Evolutionary conservation across 108 stramenopile genomes (phyloP), one percentile per base, ranked within the genome.

Genomic region (Hondaea fermentalgiana): DNA sequence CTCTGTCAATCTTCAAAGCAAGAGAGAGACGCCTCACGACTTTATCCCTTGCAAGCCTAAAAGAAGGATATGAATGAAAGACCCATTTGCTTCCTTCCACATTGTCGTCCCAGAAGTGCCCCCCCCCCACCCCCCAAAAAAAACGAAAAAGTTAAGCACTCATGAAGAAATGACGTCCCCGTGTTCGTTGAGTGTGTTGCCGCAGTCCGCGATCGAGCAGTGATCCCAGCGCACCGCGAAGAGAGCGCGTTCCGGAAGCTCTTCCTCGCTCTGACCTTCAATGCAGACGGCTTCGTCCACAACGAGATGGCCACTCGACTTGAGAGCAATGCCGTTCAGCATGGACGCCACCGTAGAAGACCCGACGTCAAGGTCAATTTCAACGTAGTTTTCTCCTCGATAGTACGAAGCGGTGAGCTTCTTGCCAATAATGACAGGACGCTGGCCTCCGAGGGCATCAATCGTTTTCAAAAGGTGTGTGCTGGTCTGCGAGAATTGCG

Each of bases 271-370:
- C 76, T 83, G 76, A 6, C 19, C 76, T 35, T 83, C 76, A 23
- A 83, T 83, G 23, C 76, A 83, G 25, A 83, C 12, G 51, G 23
- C n/a, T 23, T 83, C 76, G 51, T 83, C 76, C 14, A 83, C 76
- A 12, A 83, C 76, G 19, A 83, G 23, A 3, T 47, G 45, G 17
- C 76, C 76, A 35, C 76, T 83, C 8, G 76, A 83, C 51, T 83
- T 83, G 25, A 83, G 51, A 6, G 51, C 45, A 35, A 83, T 35
- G 6, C 76, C 76, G 76, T 83, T 83, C n/a, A 83, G 76, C 76
- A 83, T 83, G 76, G 76, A 83, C 6, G 76, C 76, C 25, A 83
- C 76, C 49, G 45, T 83, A 16, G 76, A 83, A 19, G 76, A 83
- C 10, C 76, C 76, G 23, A 83, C 76, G 51, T 83, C 76, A 12